These are phyloP conservation scores for Aspergillus terreus DNA, from an alignment of 2,329 filamentous ascomycete genomes.

Conservation along the genomic window DNA sequence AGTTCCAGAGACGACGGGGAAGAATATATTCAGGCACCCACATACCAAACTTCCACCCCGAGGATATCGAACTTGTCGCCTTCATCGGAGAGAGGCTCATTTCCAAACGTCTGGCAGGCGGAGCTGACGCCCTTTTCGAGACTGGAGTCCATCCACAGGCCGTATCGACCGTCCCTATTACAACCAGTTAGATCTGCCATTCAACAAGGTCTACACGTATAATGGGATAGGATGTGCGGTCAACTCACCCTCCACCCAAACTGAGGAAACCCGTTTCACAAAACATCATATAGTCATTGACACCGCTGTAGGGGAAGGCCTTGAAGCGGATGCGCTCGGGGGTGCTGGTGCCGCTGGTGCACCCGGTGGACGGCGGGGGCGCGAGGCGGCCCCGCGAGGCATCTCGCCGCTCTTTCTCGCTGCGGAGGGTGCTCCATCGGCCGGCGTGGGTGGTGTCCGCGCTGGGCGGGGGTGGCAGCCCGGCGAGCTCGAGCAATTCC, in stretches of 20 bases:
- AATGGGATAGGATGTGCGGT: not conserved
- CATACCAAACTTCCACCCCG: slow-evolving; percentile 89
- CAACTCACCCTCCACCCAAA: slow-evolving; percentile 68
- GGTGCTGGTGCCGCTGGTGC: slow-evolving; percentile 49
- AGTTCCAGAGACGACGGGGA: not conserved
- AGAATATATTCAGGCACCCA: slow-evolving; percentile 52
- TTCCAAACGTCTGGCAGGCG: slow-evolving; percentile 86
- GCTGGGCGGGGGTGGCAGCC: slow-evolving; percentile 66
- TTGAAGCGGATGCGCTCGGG: slow-evolving; percentile 87
- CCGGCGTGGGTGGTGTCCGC: slow-evolving; percentile 60
- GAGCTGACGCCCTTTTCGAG: slow-evolving; percentile 81
- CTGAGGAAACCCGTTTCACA: slow-evolving; percentile 83
- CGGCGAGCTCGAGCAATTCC: slow-evolving; percentile 47
- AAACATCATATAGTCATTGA: slow-evolving; percentile 95
- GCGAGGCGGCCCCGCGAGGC: slow-evolving; percentile 13
- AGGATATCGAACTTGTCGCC: slow-evolving; percentile 88
- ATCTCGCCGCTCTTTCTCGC: slow-evolving; percentile 28
- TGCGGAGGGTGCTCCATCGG: slow-evolving; percentile 57
- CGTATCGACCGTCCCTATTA: slow-evolving; percentile 73
- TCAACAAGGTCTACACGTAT: not conserved
- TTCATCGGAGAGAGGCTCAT: slow-evolving; percentile 88
- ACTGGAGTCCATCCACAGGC: slow-evolving; percentile 85
- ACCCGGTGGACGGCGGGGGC: slow-evolving; percentile 3
- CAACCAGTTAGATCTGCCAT: not conserved
- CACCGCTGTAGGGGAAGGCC: slow-evolving; percentile 90